Evolutionary conservation across 116 monocot species (phyloP).

Genomic region (Papilionanthe hybrid): DNA sequence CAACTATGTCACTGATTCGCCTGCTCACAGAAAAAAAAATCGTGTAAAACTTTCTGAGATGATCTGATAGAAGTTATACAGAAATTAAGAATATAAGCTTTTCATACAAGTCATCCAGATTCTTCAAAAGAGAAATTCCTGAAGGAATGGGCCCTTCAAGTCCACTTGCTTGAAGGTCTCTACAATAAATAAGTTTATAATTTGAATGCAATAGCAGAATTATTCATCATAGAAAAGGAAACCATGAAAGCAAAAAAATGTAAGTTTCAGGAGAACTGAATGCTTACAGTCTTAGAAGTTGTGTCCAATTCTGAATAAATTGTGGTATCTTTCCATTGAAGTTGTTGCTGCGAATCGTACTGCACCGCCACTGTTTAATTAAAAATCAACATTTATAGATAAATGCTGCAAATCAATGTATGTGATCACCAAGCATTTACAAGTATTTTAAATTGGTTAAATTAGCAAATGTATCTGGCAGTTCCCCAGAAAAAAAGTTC

Average conservation of each 20-base stretch:
- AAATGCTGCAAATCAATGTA: background rate
- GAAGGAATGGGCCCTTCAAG: background rate
- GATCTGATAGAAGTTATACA: too few relatives aligned
- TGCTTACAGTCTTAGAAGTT: background rate
- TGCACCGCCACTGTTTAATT: background rate
- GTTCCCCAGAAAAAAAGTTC: background rate
- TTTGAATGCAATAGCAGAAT: background rate
- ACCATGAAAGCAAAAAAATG: background rate
- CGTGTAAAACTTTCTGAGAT: background rate
- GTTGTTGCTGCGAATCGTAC: too few relatives aligned
- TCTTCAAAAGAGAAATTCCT: background rate
- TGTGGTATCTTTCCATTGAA: too few relatives aligned
- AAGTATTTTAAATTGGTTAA: background rate
- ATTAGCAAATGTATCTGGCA: background rate
- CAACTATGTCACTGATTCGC: background rate
- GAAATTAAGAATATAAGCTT: background rate
- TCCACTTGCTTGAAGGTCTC: constrained; percentile 2
- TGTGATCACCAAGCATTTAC: background rate
- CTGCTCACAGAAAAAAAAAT: background rate
- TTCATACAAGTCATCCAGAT: constrained; percentile 4
- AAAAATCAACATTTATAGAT: background rate
- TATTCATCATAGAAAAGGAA: constrained; percentile 1
- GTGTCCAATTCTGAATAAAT: background rate
- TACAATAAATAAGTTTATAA: background rate
- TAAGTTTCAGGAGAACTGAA: background rate